These are phyloP conservation scores for Colletotrichum musicola DNA, from an alignment of 2,329 filamentous ascomycete species.

Conservation along the genomic window DNA sequence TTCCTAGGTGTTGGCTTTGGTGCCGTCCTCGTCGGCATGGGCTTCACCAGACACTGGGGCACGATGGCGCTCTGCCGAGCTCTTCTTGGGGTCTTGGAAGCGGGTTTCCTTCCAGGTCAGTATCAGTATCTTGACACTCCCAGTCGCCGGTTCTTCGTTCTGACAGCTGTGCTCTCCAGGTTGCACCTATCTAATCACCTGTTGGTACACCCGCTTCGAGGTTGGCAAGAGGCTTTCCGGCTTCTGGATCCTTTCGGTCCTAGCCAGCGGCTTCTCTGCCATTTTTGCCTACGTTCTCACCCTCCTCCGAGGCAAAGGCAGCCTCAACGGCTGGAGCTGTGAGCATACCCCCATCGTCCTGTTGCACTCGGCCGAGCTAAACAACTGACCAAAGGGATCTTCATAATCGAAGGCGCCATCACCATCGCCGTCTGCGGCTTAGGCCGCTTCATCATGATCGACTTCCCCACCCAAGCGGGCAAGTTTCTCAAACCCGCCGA, in stretches of 20 bases:
- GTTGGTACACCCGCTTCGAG: slow-evolving; percentile 53
- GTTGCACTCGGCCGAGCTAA: not conserved
- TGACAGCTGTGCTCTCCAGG: slow-evolving; percentile 33
- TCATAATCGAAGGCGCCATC: slow-evolving; percentile 41
- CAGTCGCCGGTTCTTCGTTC: not conserved
- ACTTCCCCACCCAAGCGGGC: slow-evolving; percentile 41
- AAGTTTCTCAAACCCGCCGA: slow-evolving; percentile 42
- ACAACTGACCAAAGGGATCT: slow-evolving; percentile 28
- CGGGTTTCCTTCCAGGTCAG: slow-evolving; percentile 45
- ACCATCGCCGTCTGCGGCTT: slow-evolving; percentile 46
- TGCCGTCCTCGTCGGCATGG: slow-evolving; percentile 46
- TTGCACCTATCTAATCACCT: slow-evolving; percentile 50
- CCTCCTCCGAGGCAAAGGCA: slow-evolving; percentile 14
- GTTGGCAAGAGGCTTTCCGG: slow-evolving; percentile 45
- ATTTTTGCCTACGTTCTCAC: slow-evolving; percentile 39
- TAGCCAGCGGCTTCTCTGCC: slow-evolving; percentile 33
- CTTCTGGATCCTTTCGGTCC: slow-evolving; percentile 34
- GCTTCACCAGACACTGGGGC: slow-evolving; percentile 46
- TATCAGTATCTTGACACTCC: not conserved
- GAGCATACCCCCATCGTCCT: no score
- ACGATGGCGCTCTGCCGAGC: slow-evolving; percentile 45
- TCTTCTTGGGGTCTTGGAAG: slow-evolving; percentile 40
- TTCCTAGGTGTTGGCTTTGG: slow-evolving; percentile 45
- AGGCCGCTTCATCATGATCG: slow-evolving; percentile 40
- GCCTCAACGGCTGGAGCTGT: slow-evolving; percentile 30